Evolutionary conservation across 306 rosid species (phyloP).

Genomic region (Ochetophila trinervis): DNA sequence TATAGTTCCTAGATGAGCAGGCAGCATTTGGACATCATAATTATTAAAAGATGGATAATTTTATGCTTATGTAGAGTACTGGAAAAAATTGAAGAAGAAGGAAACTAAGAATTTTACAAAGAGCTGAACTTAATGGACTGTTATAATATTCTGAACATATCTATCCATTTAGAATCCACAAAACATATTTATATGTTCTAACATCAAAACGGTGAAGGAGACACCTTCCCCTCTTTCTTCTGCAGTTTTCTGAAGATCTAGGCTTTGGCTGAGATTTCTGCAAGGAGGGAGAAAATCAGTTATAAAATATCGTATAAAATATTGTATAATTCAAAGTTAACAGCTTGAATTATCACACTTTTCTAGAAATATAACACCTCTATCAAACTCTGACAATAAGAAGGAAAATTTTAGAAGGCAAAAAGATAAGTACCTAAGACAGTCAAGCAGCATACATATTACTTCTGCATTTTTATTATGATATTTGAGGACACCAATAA

Average conservation of each 20-base stretch:
- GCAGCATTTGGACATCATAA: too few species aligned
- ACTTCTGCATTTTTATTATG: constrained; percentile 61
- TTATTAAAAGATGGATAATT: too few species aligned
- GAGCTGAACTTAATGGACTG: too few species aligned
- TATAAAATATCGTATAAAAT: too few species aligned
- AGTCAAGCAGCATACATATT: constrained; percentile 70
- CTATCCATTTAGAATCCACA: too few species aligned
- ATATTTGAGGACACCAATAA: constrained; percentile 55
- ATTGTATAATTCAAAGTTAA: neutral
- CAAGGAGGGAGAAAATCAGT: constrained; percentile 13
- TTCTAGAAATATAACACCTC: constrained; percentile 11
- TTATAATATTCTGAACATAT: too few species aligned
- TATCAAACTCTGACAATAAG: neutral
- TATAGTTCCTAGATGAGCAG: too few species aligned
- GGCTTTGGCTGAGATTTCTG: constrained; percentile 51
- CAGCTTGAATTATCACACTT: neutral
- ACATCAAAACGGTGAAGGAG: constrained; percentile 6
- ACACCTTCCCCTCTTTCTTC: constrained; percentile 39
- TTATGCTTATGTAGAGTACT: too few species aligned
- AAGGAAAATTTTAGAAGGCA: neutral
- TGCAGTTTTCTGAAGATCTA: constrained; percentile 37
- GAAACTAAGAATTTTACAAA: too few species aligned
- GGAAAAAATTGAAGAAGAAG: too few species aligned
- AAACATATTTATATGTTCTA: too few species aligned
- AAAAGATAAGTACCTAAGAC: constrained; percentile 57